Base-by-base conservation (phyloP, 257 asterid species). In the Cruciata laevipes region DNA sequence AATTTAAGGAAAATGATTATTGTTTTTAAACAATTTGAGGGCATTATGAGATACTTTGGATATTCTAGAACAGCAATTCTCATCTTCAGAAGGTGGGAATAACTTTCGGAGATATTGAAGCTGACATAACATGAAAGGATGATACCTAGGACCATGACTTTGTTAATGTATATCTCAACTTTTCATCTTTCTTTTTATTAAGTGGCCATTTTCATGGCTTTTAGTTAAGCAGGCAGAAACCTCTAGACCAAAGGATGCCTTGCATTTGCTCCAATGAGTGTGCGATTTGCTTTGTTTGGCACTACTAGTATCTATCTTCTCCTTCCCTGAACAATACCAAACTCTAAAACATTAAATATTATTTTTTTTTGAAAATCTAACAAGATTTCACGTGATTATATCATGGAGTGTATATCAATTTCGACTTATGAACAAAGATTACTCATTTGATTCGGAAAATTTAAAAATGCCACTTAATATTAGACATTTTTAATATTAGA, bases 1-100 rank as follows among this genome's bases (percentile, higher is more conserved):
- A 60, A 31, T 3, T 10, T 13, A 2, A 47, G 16, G 55, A 0
- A 1, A 2, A 33, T 47, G 55, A n/a, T n/a, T n/a, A n/a, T n/a
- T n/a, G n/a, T n/a, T n/a, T n/a, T n/a, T n/a, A n/a, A n/a, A n/a
- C n/a, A n/a, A n/a, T n/a, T n/a, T n/a, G n/a, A 42, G 14, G 51
- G 51, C 4, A 33, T 33, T 3, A 33, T 33, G 30, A 27, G 65
- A 61, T 66, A 61, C 60, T 37, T 30, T 66, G 68, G 38, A 51
- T 37, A 10, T 20, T 51, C 58, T 59, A 55, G 21, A n/a, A 40
- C 33, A 49, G 31, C 37, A 3, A 27, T 25, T 63, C 65, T 71
- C 65, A 37, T 63, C 70, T 71, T 63, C 31, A 11, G 60, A 71
- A 55, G 66, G 42, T 63, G 42, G 42, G 44, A 31, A 13, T 37